phyloP scores from a whole-genome alignment of 331 rosid genomes.

The Malus hybrid region DNA sequence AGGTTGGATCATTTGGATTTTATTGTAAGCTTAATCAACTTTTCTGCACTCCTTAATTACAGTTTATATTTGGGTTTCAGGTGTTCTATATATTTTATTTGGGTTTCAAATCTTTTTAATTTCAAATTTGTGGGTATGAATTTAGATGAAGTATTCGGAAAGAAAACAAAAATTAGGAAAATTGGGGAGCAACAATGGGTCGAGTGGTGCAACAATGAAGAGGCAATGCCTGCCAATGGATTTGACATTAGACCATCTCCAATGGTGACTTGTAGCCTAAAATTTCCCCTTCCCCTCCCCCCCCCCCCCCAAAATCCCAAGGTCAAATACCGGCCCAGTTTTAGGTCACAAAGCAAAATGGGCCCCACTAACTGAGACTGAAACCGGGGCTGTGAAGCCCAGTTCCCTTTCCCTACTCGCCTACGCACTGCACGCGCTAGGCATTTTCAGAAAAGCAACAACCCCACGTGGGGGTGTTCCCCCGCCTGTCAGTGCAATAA shows the following conservation, averaged over 20 bases:
- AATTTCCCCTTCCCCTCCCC: no score
- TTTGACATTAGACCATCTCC: neutral
- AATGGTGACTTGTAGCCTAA: no score
- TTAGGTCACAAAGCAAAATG: no score
- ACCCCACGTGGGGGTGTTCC: no score
- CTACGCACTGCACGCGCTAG: no score
- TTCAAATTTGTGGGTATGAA: neutral
- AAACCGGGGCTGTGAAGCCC: no score
- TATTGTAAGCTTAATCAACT: constrained; percentile 27
- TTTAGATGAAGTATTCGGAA: constrained; percentile 60
- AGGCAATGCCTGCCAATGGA: constrained; percentile 32
- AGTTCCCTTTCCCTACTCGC: no score
- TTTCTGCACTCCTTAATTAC: neutral
- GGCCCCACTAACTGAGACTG: no score
- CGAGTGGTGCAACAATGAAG: constrained; percentile 7
- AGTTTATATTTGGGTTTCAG: neutral
- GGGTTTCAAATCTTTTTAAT: neutral
- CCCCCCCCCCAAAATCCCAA: no score
- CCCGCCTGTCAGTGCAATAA: no score
- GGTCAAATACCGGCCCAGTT: no score
- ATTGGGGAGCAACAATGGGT: constrained; percentile 9
- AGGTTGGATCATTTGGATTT: constrained; percentile 63
- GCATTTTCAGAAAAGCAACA: no score
- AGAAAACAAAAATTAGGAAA: constrained; percentile 34
- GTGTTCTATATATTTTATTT: neutral